phyloP scores from a whole-genome alignment of 805 yeast species.

The Candida ortonii region DNA sequence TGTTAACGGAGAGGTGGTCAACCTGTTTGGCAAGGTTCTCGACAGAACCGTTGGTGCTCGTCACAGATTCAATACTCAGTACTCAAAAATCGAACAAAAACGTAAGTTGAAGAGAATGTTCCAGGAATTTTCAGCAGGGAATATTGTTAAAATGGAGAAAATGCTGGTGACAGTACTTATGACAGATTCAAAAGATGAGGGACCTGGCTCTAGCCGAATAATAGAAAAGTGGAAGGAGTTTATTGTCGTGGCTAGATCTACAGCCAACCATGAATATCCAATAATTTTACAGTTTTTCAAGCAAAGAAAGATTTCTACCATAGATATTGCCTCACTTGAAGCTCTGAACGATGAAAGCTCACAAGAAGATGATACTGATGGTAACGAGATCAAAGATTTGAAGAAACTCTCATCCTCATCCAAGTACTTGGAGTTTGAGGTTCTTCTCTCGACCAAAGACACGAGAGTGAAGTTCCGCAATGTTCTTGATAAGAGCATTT shows the following conservation, averaged over 20 bases:
- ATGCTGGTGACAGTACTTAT: constrained; percentile 59
- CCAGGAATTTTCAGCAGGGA: constrained; percentile 47
- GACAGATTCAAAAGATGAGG: constrained; percentile 33
- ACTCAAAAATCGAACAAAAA: constrained; percentile 20
- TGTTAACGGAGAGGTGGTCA: constrained; percentile 17
- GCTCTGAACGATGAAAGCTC: constrained; percentile 9
- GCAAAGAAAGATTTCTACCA: constrained; percentile 35
- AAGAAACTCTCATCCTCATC: constrained; percentile 3
- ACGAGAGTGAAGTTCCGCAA: constrained; percentile 55
- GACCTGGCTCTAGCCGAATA: constrained; percentile 47
- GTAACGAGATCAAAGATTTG: background rate
- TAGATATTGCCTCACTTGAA: constrained; percentile 15
- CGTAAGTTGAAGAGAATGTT: constrained; percentile 28
- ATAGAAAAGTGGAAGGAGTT: constrained; percentile 79
- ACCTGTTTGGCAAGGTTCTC: constrained; percentile 23
- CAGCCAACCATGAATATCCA: constrained; percentile 50
- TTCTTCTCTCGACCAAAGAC: constrained; percentile 20
- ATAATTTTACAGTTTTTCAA: constrained; percentile 62
- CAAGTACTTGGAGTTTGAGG: constrained; percentile 18
- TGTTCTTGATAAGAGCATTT: constrained; percentile 66
- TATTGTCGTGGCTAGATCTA: constrained; percentile 65
- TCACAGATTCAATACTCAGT: constrained; percentile 15
- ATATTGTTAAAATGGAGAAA: constrained; percentile 61
- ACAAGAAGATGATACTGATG: constrained; percentile 11
- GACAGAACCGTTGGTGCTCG: constrained; percentile 25